These are phyloP conservation scores for Schizonepeta tenuifolia DNA, from an alignment of 257 asterid genomes.

Conservation along the genomic window DNA sequence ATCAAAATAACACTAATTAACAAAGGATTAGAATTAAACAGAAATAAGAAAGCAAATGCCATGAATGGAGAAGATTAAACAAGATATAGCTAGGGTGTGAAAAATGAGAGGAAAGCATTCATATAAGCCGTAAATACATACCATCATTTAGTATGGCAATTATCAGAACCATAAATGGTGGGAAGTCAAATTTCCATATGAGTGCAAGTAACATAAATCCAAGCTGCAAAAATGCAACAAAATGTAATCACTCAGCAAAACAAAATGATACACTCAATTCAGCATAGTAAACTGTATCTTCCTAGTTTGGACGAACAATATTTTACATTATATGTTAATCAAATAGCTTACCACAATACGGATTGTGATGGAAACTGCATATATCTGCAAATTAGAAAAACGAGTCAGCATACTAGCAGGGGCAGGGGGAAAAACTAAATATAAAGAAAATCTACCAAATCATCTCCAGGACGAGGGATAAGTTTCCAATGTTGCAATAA, in stretches of 20 bases:
- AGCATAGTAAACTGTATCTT: neutral
- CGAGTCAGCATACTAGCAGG: conserved; percentile 27
- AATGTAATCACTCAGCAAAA: conserved; percentile 24
- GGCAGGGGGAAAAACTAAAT: neutral
- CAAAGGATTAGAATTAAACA: neutral
- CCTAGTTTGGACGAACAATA: neutral
- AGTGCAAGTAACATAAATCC: conserved; percentile 66
- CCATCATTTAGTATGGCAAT: conserved; percentile 69
- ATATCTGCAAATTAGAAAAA: conserved; percentile 49
- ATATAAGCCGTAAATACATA: conserved; percentile 14
- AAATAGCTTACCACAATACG: conserved; percentile 58
- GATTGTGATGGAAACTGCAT: conserved; percentile 69
- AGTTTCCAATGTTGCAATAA: neutral
- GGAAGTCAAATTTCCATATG: conserved; percentile 64
- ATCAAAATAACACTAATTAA: neutral
- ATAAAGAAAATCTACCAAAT: neutral
- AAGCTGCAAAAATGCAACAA: conserved; percentile 43
- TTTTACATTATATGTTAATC: neutral
- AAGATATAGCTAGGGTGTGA: conserved; percentile 13
- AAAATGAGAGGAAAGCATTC: conserved; percentile 12
- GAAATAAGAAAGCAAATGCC: conserved; percentile 2
- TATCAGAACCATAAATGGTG: conserved; percentile 70
- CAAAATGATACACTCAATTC: neutral
- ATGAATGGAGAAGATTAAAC: neutral
- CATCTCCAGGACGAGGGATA: neutral